These are phyloP conservation scores for Escovopsis sp. DNA, from an alignment of 2,329 filamentous ascomycete genomes.

Conservation along the genomic window DNA sequence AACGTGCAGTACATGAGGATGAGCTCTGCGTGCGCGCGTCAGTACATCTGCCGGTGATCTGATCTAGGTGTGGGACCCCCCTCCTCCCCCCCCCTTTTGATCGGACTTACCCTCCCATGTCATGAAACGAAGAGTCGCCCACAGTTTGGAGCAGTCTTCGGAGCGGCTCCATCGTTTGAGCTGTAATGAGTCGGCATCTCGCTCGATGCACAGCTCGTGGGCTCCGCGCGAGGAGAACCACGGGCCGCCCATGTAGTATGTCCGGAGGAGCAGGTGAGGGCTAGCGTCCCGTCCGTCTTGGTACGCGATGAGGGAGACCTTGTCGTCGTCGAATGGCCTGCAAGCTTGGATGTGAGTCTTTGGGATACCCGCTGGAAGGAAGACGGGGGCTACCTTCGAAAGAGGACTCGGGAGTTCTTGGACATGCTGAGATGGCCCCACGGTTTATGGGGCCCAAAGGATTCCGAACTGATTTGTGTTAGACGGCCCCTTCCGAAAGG, in stretches of 20 bases:
- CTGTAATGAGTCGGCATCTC: slow-evolving; percentile 32
- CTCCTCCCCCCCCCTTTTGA: neutral
- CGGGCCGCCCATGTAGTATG: slow-evolving; percentile 22
- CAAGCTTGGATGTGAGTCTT: slow-evolving; percentile 3
- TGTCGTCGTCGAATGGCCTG: slow-evolving; percentile 41
- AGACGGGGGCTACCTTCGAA: slow-evolving; percentile 31
- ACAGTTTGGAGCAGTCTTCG: slow-evolving; percentile 30
- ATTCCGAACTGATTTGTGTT: slow-evolving; percentile 24
- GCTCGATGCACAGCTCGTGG: slow-evolving; percentile 38
- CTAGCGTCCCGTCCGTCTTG: slow-evolving; percentile 27
- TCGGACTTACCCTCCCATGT: slow-evolving; percentile 42
- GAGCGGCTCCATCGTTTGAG: slow-evolving; percentile 37
- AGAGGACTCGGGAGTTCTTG: slow-evolving; percentile 34
- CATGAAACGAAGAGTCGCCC: slow-evolving; percentile 41
- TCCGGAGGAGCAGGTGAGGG: slow-evolving; percentile 34
- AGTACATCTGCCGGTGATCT: neutral
- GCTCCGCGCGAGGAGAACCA: slow-evolving; percentile 37
- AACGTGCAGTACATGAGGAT: slow-evolving; percentile 46
- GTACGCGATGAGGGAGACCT: slow-evolving; percentile 38
- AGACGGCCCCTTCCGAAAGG: neutral
- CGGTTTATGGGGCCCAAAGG: slow-evolving; percentile 30
- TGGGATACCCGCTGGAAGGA: neutral
- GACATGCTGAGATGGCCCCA: slow-evolving; percentile 31
- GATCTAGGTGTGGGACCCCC: no score
- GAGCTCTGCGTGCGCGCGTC: slow-evolving; percentile 30